phyloP scores from a whole-genome alignment of 176 grass and related monocot genomes.

The Cenchrus fungigraminus region DNA sequence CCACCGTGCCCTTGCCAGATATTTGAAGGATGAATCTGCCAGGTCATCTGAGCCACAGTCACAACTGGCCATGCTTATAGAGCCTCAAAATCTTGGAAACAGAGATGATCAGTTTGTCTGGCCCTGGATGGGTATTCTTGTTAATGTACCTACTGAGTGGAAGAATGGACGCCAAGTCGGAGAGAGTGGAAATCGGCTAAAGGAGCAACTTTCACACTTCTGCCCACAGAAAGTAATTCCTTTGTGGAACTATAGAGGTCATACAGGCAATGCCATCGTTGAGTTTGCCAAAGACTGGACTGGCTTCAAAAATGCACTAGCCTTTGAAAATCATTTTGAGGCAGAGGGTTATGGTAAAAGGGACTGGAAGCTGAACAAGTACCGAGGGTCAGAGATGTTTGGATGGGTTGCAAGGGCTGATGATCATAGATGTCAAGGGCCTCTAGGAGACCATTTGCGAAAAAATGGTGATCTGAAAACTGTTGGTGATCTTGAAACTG shows the following conservation, averaged over 20 bases:
- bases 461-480: constrained; percentile 66
- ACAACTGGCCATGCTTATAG: not conserved
- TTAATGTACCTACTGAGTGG: constrained; percentile 53
- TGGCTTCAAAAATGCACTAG: constrained; percentile 55
- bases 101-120: constrained; percentile 37
- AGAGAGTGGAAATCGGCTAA: constrained; percentile 43
- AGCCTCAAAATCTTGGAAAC: not conserved
- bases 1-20: not conserved
- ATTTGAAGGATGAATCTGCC: constrained; percentile 21
- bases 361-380: constrained; percentile 50
- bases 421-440: constrained; percentile 49
- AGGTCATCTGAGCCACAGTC: constrained; percentile 1
- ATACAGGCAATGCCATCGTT: constrained; percentile 61
- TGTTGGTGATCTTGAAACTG: constrained; percentile 51
- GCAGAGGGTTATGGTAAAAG: constrained; percentile 45
- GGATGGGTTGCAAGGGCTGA: constrained; percentile 63
- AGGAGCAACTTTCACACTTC: constrained; percentile 25
- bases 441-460: constrained; percentile 51
- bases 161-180: constrained; percentile 60
- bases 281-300: constrained; percentile 66
- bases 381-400: constrained; percentile 40
- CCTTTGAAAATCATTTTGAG: constrained; percentile 62
- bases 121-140: constrained; percentile 58
- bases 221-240: constrained; percentile 46
- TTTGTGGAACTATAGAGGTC: constrained; percentile 64